Base-by-base conservation (phyloP, 2,329 filamentous ascomycete species). In the Paecilomyces dactylethromorphus region DNA sequence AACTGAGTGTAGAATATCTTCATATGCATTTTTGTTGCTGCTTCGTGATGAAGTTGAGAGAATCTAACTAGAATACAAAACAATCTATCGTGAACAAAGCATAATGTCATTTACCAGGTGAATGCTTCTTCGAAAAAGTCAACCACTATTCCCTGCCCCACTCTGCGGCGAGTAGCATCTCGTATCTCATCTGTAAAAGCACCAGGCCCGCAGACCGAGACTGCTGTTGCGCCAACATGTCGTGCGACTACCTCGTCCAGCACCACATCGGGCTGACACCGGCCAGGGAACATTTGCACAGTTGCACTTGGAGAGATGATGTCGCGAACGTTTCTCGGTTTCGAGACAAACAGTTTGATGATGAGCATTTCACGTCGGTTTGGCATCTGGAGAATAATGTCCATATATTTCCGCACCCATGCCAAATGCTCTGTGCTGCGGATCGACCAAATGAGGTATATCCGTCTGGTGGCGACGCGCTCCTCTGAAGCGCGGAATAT, bases 71-170 rank as follows among this genome's bases (percentile, higher is more conserved):
- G 39, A 15, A 45, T 45, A 45, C 39, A 45, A 45, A 45, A 45
- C n/a, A 11, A 8, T n/a, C 39, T 8, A 45, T 7, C 39, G 10
- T 18, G n/a, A 8, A 7, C 13, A 10, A 10, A 45, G 39, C n/a
- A 18, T n/a, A 45, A n/a, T 18, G 6, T 18, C 21, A 45, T 45
- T 64, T 69, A 87, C 76, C 85, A 87, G 1, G 84, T 87, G 71
- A 87, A 88, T 45, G 83, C 82, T 74, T 88, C 85, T 69, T 88
- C 85, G 21, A 84, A 78, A 71, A 87, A 87, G 72, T 87, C 84
- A 8, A 87, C 71, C 55, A 76, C 76, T 39, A 80, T 82, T 6
- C 81, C 81, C 24, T 77, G 74, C 29, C 84, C 78, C 54, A 80
- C 74, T 61, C 79, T 76, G 29, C 72, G 74, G 52, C 85, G 71